A percentile compares a stretch with the other conserved stretches of the same genome.
Conservation (phyloP, 495 filamentous ascomycete genomes). For the Beverwykella pulmonaria region DNA sequence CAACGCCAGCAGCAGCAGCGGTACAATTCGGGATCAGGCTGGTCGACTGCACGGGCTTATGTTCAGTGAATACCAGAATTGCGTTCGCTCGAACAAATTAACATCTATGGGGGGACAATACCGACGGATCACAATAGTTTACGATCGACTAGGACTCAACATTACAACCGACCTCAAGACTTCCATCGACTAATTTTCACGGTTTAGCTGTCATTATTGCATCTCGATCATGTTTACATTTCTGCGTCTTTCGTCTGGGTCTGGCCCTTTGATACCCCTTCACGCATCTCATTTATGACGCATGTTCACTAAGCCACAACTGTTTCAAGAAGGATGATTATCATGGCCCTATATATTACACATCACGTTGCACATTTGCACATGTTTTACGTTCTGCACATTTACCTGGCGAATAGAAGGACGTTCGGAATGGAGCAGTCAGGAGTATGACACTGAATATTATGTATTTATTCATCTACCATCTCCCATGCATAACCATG, state of each 20-base stretch:
- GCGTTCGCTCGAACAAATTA: too few species aligned
- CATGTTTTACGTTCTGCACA: too few species aligned
- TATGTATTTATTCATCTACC: too few species aligned
- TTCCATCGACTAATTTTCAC: too few species aligned
- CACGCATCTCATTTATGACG: constrained; percentile 5
- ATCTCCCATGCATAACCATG: too few species aligned
- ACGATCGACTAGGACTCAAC: background rate
- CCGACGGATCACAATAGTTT: too few species aligned
- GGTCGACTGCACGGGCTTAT: background rate
- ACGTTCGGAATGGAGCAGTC: background rate
- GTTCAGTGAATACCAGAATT: too few species aligned
- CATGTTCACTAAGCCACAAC: constrained; percentile 3
- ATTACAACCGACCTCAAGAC: background rate
- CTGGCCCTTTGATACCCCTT: constrained; percentile 33
- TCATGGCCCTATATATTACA: background rate
- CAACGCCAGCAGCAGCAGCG: background rate
- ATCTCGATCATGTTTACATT: background rate
- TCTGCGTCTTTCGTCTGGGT: background rate
- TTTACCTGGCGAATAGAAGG: constrained; percentile 3
- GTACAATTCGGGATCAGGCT: background rate
- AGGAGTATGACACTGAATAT: background rate
- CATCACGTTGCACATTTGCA: background rate
- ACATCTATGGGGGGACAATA: too few species aligned
- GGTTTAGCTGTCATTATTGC: too few species aligned
- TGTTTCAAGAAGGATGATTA: background rate